Base-by-base conservation (phyloP, 2,329 filamentous ascomycete genomes). In the Emydomyces testavorans region DNA sequence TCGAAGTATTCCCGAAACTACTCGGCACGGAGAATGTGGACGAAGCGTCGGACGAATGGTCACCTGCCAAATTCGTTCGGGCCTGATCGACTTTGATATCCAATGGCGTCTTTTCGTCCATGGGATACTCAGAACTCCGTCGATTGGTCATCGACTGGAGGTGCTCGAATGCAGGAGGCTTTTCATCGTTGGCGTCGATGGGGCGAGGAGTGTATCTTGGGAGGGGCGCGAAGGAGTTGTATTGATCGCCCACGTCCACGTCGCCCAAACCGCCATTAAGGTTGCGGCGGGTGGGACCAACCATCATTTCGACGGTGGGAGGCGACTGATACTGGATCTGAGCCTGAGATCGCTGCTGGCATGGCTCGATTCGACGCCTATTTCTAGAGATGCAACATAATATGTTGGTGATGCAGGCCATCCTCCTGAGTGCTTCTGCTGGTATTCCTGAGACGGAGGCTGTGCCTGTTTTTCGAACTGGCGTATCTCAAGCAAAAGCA, bases 1-100 rank as follows among this genome's bases (percentile, higher is more conserved):
- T 69, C 0, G 66, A 69, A 2, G 66, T 69, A 49, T 69, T 68
- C 5, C 66, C 66, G 52, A 66, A 67, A 44, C 65, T 68, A 53
- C 66, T 69, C 1, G 65, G 65, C 45, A 66, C 65, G 7, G 66
- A 69, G 42, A 67, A 57, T 8, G 62, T 60, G 3, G 66, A 69
- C 16, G 66, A 68, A 32, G 56, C 60, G 51, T 69, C 66, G 2
- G 64, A 64, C 0, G 62, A 58, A 26, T 58, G 53, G 34, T 64
- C 62, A 18, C 63, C 60, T 16, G 42, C 26, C 1, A 6, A 11
- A 23, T 42, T 43, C 13, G 21, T 47, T 15, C 39, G 45, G 26
- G 43, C 36, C n/a, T 46, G 36, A 28, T 43, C 31, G 15, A 43
- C 31, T 31, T 62, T 56, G 50, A 60, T 60, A 13, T 57, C 48